Evolutionary conservation across 2,329 filamentous ascomycete species (phyloP), one percentile per base, ranked within the genome.

Genomic region (Coniochaeta pulveracea): DNA sequence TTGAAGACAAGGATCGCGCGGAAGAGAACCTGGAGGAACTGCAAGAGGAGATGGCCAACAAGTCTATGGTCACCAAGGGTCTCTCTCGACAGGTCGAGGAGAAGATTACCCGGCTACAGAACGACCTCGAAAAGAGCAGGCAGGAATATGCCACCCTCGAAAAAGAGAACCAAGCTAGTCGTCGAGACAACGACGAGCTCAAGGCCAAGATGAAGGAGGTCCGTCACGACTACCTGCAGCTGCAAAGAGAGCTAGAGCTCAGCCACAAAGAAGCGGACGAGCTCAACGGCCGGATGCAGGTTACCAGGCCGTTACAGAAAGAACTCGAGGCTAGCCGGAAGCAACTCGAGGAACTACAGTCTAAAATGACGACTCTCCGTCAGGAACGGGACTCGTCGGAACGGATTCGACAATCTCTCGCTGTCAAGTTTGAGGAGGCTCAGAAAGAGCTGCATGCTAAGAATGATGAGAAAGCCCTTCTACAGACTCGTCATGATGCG

Each of bases 41-140:
- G 16, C 80, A 83, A 40, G 79, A 84, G 34, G 82, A 86, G 46
- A 74, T 86, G 68, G 70, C 80, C 15, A 79, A 88, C 55, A 86
- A 85, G 45, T 88, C 82, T 0, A 69, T 85, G 23, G 74, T 75
- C 34, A 82, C 80, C 10, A 85, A 82, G 49, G 80, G 79, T 3
- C 63, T 85, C 7, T 82, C 75, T 34, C 72, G 80, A 19, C 81
- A 88, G 54, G 67, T 85, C 12, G 80, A 88, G 46, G 80, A 84
- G 43, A 84, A 76, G 52, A 60, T 75, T 7, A 58, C 63, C 33
- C 73, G 74, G 19, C 58, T 88, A 8, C 79, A 86, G 43, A 61
- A 70, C 28, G 80, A 86, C 37, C 57, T 85, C 5, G 70, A 73
- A 36, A 58, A 58, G 38, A 58, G 65, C 12, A 58, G 63, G 14